Evolutionary conservation across 2,329 filamentous ascomycete genomes (phyloP).

Genomic region (Ustulina deusta): DNA sequence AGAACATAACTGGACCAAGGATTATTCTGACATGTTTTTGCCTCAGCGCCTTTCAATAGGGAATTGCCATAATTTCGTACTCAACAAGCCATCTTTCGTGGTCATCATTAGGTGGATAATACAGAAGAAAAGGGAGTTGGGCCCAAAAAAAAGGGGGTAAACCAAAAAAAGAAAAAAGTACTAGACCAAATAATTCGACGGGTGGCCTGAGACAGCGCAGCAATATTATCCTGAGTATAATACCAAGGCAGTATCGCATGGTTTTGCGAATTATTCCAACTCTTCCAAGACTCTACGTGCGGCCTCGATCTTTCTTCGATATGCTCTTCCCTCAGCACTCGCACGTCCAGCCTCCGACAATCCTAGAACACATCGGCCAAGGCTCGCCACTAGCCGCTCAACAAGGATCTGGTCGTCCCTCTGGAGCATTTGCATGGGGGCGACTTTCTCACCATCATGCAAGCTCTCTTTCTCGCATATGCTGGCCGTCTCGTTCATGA

Average conservation of each 20-base stretch:
- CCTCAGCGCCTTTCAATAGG: conserved; percentile 22
- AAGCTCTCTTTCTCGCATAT: conserved; percentile 54
- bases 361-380: conserved; percentile 71
- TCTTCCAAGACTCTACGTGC: conserved; percentile 81
- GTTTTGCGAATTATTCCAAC: conserved; percentile 57
- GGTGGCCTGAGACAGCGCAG: background rate
- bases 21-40: conserved; percentile 26
- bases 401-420: conserved; percentile 71
- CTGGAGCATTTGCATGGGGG: conserved; percentile 60
- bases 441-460: conserved; percentile 48
- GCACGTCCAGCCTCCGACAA: conserved; percentile 66
- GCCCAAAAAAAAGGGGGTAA: conserved; percentile 8
- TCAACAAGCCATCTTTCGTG: conserved; percentile 33
- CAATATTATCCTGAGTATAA: conserved; percentile 22
- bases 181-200: conserved; percentile 11
- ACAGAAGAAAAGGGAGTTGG: conserved; percentile 10
- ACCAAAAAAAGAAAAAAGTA: conserved; percentile 17
- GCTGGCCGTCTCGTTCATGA: conserved; percentile 62
- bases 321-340: conserved; percentile 70
- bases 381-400: conserved; percentile 68
- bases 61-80: conserved; percentile 37
- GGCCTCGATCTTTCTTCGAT: conserved; percentile 78
- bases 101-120: conserved; percentile 29
- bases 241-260: conserved; percentile 3
- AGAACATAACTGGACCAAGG: conserved; percentile 24